Conservation (phyloP, 306 rosid species). For the Canavalia gladiata region DNA sequence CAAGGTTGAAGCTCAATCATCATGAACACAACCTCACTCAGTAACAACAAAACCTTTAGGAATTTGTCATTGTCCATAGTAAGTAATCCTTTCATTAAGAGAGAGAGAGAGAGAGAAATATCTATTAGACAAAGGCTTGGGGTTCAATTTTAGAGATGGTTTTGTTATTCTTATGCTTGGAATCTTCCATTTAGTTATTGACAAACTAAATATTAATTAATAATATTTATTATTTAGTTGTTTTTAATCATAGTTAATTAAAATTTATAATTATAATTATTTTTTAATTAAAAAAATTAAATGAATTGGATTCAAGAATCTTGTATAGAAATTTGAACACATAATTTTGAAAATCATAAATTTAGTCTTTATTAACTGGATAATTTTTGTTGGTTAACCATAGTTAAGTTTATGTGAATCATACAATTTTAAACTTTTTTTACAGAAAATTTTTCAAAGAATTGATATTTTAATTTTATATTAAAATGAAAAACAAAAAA, state of each 20-base stretch:
- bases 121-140: background rate
- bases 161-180: background rate
- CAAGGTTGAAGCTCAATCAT: slow-evolving; percentile 6
- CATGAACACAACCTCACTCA: background rate
- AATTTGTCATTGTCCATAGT: background rate
- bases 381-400: too few species aligned
- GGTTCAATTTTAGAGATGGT: background rate
- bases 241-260: background rate
- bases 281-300: too few species aligned
- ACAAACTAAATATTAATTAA: background rate
- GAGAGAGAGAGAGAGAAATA: background rate
- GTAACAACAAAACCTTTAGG: background rate
- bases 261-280: too few species aligned
- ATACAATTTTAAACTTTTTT: background rate
- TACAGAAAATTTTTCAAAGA: too few species aligned
- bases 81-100: background rate
- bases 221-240: background rate
- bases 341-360: too few species aligned
- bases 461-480: background rate
- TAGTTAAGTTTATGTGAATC: background rate
- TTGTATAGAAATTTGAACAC: too few species aligned
- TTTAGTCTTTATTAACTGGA: too few species aligned
- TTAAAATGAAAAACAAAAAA: too few species aligned
- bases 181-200: background rate
- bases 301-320: too few species aligned